Percentiles rank a stretch among this genome's conserved stretches.
Conservation (phyloP, 768 basidiomycete genomes). For the Amanita phalloides region DNA sequence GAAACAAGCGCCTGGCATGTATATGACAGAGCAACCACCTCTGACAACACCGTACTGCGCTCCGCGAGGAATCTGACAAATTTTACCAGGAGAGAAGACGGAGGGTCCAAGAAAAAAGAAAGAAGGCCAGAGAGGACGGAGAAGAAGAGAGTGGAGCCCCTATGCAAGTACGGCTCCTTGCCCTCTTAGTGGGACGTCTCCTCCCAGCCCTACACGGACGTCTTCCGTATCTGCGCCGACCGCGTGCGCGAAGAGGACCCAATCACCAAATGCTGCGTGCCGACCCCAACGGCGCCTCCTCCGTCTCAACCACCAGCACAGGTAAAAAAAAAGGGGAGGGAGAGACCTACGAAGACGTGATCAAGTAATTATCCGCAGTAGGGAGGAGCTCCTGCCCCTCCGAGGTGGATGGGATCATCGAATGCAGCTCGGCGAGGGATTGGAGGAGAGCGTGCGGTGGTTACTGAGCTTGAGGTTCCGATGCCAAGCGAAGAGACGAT, state of each 20-base stretch:
- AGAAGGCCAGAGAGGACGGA: no score
- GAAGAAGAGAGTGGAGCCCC: slow-evolving; percentile 14
- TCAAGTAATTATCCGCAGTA: slow-evolving; percentile 64
- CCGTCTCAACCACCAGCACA: slow-evolving; percentile 15
- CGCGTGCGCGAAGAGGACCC: slow-evolving; percentile 68
- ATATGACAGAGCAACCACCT: slow-evolving; percentile 69
- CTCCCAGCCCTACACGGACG: slow-evolving; percentile 41
- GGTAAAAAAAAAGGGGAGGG: not conserved
- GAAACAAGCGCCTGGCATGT: no score
- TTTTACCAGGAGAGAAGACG: slow-evolving; percentile 9
- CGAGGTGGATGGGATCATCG: slow-evolving; percentile 61
- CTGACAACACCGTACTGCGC: slow-evolving; percentile 59
- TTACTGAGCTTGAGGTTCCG: slow-evolving; percentile 40
- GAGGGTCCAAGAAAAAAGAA: no score
- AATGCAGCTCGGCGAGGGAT: slow-evolving; percentile 45
- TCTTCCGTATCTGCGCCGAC: slow-evolving; percentile 69
- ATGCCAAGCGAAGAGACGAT: slow-evolving; percentile 47
- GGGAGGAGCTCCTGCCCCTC: slow-evolving; percentile 44
- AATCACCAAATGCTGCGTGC: slow-evolving; percentile 80
- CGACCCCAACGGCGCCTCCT: slow-evolving; percentile 20
- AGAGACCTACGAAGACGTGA: slow-evolving; percentile 59
- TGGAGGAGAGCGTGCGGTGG: slow-evolving; percentile 47
- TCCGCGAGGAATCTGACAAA: slow-evolving; percentile 43
- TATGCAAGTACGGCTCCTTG: slow-evolving; percentile 60
- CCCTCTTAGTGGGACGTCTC: slow-evolving; percentile 65